A percentile compares a stretch with the other conserved stretches of the same genome.
These are phyloP conservation scores for Neospermospora avenae DNA, from an alignment of 2,329 filamentous ascomycete genomes.

Conservation along the genomic window DNA sequence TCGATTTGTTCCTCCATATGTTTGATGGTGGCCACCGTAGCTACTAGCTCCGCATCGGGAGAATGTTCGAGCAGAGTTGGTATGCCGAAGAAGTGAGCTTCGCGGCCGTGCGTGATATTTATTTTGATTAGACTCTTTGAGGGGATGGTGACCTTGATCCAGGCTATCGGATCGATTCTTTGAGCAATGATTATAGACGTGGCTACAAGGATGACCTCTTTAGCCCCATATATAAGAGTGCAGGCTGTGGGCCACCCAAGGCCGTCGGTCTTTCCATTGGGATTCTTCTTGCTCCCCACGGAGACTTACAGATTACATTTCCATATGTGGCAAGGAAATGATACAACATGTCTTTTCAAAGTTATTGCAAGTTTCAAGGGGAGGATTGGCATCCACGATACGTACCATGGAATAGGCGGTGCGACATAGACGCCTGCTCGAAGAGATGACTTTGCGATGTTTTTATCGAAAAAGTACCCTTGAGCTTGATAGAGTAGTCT, in stretches of 20 bases:
- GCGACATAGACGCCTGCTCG: background rate
- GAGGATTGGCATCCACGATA: too few species aligned
- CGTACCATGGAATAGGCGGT: background rate
- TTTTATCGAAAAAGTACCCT: background rate
- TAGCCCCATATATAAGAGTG: slow-evolving; percentile 23
- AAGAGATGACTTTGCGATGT: background rate
- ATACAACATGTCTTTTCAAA: too few species aligned
- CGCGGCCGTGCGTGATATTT: slow-evolving; percentile 43
- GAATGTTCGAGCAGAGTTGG: slow-evolving; percentile 31
- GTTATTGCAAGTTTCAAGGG: too few species aligned
- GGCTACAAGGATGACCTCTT: slow-evolving; percentile 40
- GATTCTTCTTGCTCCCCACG: background rate
- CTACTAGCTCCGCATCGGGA: slow-evolving; percentile 25
- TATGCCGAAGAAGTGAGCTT: slow-evolving; percentile 34
- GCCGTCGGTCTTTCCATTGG: background rate
- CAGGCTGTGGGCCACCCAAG: slow-evolving; percentile 14
- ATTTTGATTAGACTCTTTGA: slow-evolving; percentile 34
- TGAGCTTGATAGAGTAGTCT: background rate
- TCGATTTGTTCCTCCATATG: slow-evolving; percentile 8
- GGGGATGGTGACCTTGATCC: slow-evolving; percentile 37
- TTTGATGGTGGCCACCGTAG: slow-evolving; percentile 20
- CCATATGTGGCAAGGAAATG: too few species aligned
- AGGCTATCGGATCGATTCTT: slow-evolving; percentile 34
- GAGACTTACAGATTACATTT: too few species aligned
- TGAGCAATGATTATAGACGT: slow-evolving; percentile 36